phyloP scores from a whole-genome alignment of 352 stramenopile genomes.

The Blastocystis sp. region DNA sequence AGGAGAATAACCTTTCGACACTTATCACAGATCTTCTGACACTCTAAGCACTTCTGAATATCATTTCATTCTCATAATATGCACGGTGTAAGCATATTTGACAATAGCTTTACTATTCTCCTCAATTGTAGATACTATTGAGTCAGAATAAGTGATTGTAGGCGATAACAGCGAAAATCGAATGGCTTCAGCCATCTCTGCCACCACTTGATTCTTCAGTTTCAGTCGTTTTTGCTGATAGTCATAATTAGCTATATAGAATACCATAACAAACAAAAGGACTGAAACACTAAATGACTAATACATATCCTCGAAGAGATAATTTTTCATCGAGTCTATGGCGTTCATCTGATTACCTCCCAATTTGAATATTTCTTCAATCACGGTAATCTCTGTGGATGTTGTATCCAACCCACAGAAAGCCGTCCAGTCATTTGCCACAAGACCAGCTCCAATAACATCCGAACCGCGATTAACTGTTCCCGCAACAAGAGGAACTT shows the following conservation, averaged over 20 bases:
- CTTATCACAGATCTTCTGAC: background rate
- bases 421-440: conserved; percentile 98
- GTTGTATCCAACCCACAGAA: conserved; percentile 99
- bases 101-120: background rate
- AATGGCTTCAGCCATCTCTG: background rate
- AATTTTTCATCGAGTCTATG: conserved; percentile 61
- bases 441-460: conserved; percentile 94
- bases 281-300: conserved; percentile 39
- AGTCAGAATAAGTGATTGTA: background rate
- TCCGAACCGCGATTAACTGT: conserved; percentile 98
- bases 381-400: conserved; percentile 97
- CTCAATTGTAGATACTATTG: background rate
- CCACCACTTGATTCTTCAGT: background rate
- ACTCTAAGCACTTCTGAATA: background rate
- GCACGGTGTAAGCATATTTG: background rate
- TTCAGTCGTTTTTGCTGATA: background rate
- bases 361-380: conserved; percentile 99
- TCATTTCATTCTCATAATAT: background rate
- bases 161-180: background rate
- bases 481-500: conserved; percentile 93
- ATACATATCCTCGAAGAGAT: conserved; percentile 53
- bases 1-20: background rate
- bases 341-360: conserved; percentile 70
- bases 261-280: background rate
- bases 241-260: background rate